Evolutionary conservation across 2,329 filamentous ascomycete species (phyloP).

Genomic region (Fusarium stilboides): DNA sequence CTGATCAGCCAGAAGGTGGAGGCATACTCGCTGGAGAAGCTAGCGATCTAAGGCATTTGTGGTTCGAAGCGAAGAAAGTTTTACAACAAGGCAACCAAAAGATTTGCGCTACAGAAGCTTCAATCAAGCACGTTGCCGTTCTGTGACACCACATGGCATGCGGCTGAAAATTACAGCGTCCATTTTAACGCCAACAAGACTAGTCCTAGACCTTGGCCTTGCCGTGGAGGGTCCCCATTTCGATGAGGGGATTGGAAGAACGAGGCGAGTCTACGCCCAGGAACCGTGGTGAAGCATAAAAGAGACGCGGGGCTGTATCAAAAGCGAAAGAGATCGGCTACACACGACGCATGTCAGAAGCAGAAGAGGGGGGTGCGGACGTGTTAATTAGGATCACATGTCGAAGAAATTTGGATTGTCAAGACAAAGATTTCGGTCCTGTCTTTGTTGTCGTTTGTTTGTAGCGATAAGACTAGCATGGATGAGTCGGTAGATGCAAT

Average conservation of each 20-base stretch:
- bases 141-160: slow-evolving; percentile 40
- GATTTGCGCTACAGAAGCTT: slow-evolving; percentile 24
- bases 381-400: slow-evolving; percentile 42
- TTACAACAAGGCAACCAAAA: slow-evolving; percentile 29
- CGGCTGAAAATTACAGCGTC: slow-evolving; percentile 35
- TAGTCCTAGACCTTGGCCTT: slow-evolving; percentile 24
- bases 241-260: slow-evolving; percentile 36
- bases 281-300: slow-evolving; percentile 29
- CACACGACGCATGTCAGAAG: slow-evolving; percentile 39
- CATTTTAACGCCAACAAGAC: slow-evolving; percentile 16
- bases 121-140: slow-evolving; percentile 26
- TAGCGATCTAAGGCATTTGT: slow-evolving; percentile 69
- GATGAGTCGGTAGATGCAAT: slow-evolving; percentile 20
- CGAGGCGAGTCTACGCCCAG: slow-evolving; percentile 37
- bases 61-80: slow-evolving; percentile 20
- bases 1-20: slow-evolving; percentile 85
- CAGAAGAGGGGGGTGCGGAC: slow-evolving; percentile 25
- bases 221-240: slow-evolving; percentile 14
- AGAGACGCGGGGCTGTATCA: slow-evolving; percentile 26
- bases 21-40: slow-evolving; percentile 86
- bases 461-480: slow-evolving; percentile 31
- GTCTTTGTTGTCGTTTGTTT: slow-evolving; percentile 23
- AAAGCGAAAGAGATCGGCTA: slow-evolving; percentile 44
- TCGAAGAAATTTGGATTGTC: slow-evolving; percentile 24
- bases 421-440: slow-evolving; percentile 25